Base-by-base conservation (phyloP, 2,329 filamentous ascomycete genomes). In the Colletotrichum sp. region DNA sequence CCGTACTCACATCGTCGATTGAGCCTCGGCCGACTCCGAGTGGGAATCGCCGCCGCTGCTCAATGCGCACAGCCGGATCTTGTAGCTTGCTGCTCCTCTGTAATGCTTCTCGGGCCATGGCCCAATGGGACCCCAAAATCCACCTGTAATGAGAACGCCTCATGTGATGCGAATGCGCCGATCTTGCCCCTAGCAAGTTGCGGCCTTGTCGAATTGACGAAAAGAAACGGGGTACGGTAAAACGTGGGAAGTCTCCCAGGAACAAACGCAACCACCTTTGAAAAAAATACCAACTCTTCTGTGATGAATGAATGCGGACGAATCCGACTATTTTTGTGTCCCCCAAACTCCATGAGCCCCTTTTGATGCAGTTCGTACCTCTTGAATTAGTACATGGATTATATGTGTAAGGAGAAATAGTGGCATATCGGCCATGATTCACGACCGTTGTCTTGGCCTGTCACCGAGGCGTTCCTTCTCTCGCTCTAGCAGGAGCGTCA, bases 401-500 rank as follows among this genome's bases (percentile, higher is more conserved):
- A 74, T 74, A 73, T 30, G 63, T 72, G 21, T 48, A 34, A 65
- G 58, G 69, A 48, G 34, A 71, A 62, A 26, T 74, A 58, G 38
- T 24, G 34, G 38, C 32, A 56, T 65, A 26, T 56, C 14, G n/a
- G 56, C 18, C 13, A 4, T 70, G 28, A 24, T 59, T 66, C 52
- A 76, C 21, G 71, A 56, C 59, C 66, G 69, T 9, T 52, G 65
- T 66, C 71, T 74, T 43, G 71, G 61, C 34, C 66, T 65, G 30
- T 76, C 74, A 26, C 74, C 74, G 34, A 74, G n/a, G 12, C 71
- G 64, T 62, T 69, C 82, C 78, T 87, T 89, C 76, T 90, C 89
- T 43, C 88, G 87, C 78, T 91, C 89, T 24, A 92, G 84, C 2
- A 93, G 83, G 5, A 92, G 82, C 12, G 88, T 89, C 32, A 93